These are phyloP conservation scores for Colletotrichum tropicicola DNA, from an alignment of 2,329 filamentous ascomycete genomes.

Conservation along the genomic window DNA sequence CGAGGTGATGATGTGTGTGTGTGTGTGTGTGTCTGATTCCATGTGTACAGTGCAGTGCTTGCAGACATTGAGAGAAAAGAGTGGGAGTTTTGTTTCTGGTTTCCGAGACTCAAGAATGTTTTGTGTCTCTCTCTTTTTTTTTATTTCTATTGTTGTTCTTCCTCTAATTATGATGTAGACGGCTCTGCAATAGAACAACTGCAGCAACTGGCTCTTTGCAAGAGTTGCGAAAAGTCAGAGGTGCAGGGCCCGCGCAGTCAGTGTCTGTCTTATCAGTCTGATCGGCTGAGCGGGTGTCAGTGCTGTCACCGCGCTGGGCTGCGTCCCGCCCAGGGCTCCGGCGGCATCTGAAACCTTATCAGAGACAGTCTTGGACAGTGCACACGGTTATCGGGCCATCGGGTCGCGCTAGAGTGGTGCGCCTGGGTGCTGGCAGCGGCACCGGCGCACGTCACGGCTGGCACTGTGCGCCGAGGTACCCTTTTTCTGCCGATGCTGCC, in stretches of 20 bases:
- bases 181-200: too few species aligned
- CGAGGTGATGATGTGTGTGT: not conserved
- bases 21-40: not conserved
- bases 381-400: not conserved
- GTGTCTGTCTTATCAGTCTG: slow-evolving; percentile 10
- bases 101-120: too few species aligned
- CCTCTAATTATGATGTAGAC: too few species aligned
- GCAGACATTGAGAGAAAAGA: too few species aligned
- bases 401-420: not conserved
- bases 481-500: not conserved
- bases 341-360: slow-evolving; percentile 18
- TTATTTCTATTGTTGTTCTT: too few species aligned
- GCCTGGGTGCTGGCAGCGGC: not conserved
- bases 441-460: slow-evolving; percentile 1
- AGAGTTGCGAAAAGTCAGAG: slow-evolving; percentile 19
- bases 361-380: slow-evolving; percentile 4
- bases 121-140: too few species aligned
- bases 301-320: not conserved
- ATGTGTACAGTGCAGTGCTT: too few species aligned
- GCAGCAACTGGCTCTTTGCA: too few species aligned
- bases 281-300: not conserved
- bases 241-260: slow-evolving; percentile 9
- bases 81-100: too few species aligned
- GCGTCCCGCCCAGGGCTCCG: too few species aligned
- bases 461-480: slow-evolving; percentile 1